phyloP scores from a whole-genome alignment of 2,329 filamentous ascomycete genomes.

The Aspergillus carbonarius region DNA sequence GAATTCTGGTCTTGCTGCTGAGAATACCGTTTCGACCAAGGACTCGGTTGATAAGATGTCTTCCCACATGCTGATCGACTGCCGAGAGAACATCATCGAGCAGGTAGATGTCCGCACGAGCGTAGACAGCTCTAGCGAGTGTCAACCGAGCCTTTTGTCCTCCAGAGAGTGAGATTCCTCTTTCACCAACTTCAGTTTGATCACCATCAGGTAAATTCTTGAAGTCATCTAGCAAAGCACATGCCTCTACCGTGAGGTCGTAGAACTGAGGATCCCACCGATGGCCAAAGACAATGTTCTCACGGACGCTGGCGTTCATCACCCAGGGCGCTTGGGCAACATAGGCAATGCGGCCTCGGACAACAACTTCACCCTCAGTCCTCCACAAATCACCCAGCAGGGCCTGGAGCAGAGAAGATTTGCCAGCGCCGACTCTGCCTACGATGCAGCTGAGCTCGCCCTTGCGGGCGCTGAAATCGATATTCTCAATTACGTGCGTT shows the following conservation, averaged over 20 bases:
- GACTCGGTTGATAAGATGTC: slow-evolving; percentile 92
- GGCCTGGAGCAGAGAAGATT: slow-evolving; percentile 86
- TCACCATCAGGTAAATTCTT: slow-evolving; percentile 90
- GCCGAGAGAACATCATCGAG: slow-evolving; percentile 93
- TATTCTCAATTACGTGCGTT: slow-evolving; percentile 68
- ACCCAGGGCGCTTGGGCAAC: slow-evolving; percentile 94
- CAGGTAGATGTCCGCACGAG: slow-evolving; percentile 92
- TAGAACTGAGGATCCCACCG: slow-evolving; percentile 93
- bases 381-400: slow-evolving; percentile 93
- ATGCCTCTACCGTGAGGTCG: slow-evolving; percentile 86
- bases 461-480: slow-evolving; percentile 86
- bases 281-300: slow-evolving; percentile 97
- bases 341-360: slow-evolving; percentile 83
- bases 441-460: slow-evolving; percentile 92
- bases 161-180: slow-evolving; percentile 91
- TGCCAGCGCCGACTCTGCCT: slow-evolving; percentile 89
- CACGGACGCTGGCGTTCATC: slow-evolving; percentile 94
- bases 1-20: slow-evolving; percentile 79
- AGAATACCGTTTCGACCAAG: slow-evolving; percentile 82
- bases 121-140: slow-evolving; percentile 90
- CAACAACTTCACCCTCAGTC: slow-evolving; percentile 73
- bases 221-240: slow-evolving; percentile 88
- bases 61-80: slow-evolving; percentile 96
- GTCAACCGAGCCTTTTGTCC: slow-evolving; percentile 95
- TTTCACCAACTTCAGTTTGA: slow-evolving; percentile 92